Conservation (phyloP, 1,284 basidiomycete species). For the Ganoderma multipileum region DNA sequence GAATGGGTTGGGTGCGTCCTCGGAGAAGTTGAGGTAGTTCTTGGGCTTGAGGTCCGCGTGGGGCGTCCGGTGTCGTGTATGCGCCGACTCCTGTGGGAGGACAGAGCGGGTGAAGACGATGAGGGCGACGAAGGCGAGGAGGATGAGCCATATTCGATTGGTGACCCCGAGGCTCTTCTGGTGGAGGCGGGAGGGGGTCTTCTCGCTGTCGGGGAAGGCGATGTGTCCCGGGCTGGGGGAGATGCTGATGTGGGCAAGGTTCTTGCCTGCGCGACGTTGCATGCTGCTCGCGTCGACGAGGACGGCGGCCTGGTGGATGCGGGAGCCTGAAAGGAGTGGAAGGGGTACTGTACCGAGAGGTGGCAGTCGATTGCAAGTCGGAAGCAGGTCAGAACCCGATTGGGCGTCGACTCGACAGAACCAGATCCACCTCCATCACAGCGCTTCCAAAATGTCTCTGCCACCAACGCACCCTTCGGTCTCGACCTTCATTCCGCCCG, state of each 20-base stretch:
- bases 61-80: conserved; percentile 46
- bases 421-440: not conserved
- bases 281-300: conserved; percentile 41
- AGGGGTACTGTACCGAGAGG: conserved; percentile 5
- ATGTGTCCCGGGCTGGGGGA: conserved; percentile 50
- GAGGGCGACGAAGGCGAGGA: conserved; percentile 64
- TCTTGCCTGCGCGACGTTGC: conserved; percentile 63
- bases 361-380: conserved; percentile 15
- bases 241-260: conserved; percentile 60
- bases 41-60: conserved; percentile 64
- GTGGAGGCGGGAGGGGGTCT: conserved; percentile 54
- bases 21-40: conserved; percentile 71
- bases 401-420: not conserved
- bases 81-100: conserved; percentile 46
- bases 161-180: conserved; percentile 67
- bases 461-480: not conserved
- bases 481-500: not conserved
- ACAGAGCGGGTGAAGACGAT: conserved; percentile 69
- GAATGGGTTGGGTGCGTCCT: conserved; percentile 69
- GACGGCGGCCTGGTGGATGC: conserved; percentile 17
- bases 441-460: not conserved
- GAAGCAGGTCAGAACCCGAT: not conserved
- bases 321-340: conserved; percentile 17
- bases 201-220: conserved; percentile 53
- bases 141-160: conserved; percentile 75